phyloP scores from a whole-genome alignment of 768 basidiomycete species.

The Hemileccinum rubropunctum region DNA sequence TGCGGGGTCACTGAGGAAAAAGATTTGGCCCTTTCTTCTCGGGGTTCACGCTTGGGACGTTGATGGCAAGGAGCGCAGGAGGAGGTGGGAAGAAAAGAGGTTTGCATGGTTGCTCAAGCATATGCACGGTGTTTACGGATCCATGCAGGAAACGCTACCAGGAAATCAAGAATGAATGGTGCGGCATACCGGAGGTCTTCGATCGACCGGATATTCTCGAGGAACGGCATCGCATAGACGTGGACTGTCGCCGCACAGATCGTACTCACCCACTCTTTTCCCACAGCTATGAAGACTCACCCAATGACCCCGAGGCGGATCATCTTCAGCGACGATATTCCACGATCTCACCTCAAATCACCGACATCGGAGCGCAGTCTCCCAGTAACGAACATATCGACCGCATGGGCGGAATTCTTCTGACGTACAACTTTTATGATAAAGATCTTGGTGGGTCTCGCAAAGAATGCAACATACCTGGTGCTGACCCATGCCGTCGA shows the following conservation, averaged over 20 bases:
- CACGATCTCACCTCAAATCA: slow-evolving; percentile 69
- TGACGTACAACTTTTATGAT: slow-evolving; percentile 91
- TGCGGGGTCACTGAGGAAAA: slow-evolving; percentile 56
- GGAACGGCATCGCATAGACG: slow-evolving; percentile 92
- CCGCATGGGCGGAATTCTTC: slow-evolving; percentile 76
- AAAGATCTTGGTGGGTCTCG: slow-evolving; percentile 71
- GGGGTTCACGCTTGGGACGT: slow-evolving; percentile 82
- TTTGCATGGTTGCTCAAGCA: slow-evolving; percentile 27
- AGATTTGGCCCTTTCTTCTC: slow-evolving; percentile 89
- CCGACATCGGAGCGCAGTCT: slow-evolving; percentile 82
- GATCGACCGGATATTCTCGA: slow-evolving; percentile 79
- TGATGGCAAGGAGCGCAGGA: slow-evolving; percentile 56
- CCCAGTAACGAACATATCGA: slow-evolving; percentile 91
- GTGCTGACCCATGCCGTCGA: slow-evolving; percentile 17
- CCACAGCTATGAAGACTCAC: slow-evolving; percentile 35
- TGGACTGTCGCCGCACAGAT: slow-evolving; percentile 96
- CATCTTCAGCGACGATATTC: slow-evolving; percentile 50
- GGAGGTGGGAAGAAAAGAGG: slow-evolving; percentile 64
- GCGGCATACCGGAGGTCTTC: slow-evolving; percentile 76
- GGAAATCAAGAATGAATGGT: slow-evolving; percentile 77
- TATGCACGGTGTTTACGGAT: slow-evolving; percentile 9
- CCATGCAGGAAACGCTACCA: slow-evolving; percentile 63
- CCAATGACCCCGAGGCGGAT: slow-evolving; percentile 53
- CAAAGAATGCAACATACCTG: background rate
- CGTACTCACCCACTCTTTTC: slow-evolving; percentile 89